Evolutionary conservation across 345 rosid species (phyloP), one percentile per base, ranked within the genome.

Genomic region (Salix koriyanagi): DNA sequence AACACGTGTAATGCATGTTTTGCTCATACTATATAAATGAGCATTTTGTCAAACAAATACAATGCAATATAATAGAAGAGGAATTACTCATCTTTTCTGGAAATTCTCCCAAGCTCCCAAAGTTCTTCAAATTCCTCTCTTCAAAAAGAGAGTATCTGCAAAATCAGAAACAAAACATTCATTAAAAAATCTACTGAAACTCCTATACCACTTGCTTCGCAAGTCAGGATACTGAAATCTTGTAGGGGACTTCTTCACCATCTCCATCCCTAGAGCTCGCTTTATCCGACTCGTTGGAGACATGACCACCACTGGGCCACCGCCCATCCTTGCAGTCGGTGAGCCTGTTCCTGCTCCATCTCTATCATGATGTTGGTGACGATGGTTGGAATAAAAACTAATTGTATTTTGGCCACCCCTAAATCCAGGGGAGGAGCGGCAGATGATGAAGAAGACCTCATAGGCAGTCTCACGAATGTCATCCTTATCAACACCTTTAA

Each of bases 401-500:
- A 91, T 79, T n/a, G 91, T 87, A 30, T 89, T 88, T 67, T 90
- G 82, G 8, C 94, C 81, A 1, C 84, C 99, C 23, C 97, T 94
- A 18, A 93, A 95, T 3, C 97, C 93, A 0, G 97, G 97, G 19
- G 94, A 89, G 2, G 97, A 91, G 7, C 99, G 82, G 67, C 99
- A 96, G 15, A 98, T 79, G 4, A 92, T 92, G 87, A 96, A 91
- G 81, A 96, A 93, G 23, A 96, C 86, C 83, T 93, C 98, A 37
- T 96, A 96, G 44, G 99, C 94, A 0, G 92, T 85, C 77, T 92
- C 97, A 4, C 98, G 88, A 75, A 96, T 82, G 61, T 93, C 97
- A 11, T 93, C 90, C 4, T 77, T 64, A 4, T 89, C 92, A 2
- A 91, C 83, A 62, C 84, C 85, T 7, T 83, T 82, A 18, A 93